These are phyloP conservation scores for Spiromastix sp. DNA, from an alignment of 2,329 filamentous ascomycete genomes.

Conservation along the genomic window DNA sequence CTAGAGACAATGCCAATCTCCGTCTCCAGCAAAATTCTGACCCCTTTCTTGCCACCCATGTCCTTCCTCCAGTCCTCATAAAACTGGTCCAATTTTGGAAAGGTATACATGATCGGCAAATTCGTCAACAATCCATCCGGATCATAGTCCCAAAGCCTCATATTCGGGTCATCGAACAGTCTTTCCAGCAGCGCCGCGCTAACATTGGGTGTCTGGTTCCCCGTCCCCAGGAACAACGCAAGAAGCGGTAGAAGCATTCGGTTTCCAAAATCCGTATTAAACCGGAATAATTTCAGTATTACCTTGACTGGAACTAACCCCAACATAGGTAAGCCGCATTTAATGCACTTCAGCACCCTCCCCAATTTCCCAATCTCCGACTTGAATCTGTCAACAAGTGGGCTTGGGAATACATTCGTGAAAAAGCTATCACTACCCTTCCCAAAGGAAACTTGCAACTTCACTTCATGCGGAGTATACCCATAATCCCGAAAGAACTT, in stretches of 20 bases:
- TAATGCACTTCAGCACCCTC: slow-evolving; percentile 44
- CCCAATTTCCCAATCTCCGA: slow-evolving; percentile 46
- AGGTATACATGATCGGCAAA: slow-evolving; percentile 46
- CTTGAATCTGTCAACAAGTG: slow-evolving; percentile 44
- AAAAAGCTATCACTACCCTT: slow-evolving; percentile 48
- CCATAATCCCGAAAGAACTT: slow-evolving; percentile 50
- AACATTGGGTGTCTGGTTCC: slow-evolving; percentile 64
- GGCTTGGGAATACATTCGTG: slow-evolving; percentile 51
- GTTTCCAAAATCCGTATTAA: slow-evolving; percentile 60
- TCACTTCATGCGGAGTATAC: slow-evolving; percentile 46
- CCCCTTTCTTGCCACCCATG: slow-evolving; percentile 41
- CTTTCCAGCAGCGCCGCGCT: slow-evolving; percentile 56
- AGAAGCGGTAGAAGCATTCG: slow-evolving; percentile 62
- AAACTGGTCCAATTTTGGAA: slow-evolving; percentile 48
- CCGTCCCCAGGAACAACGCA: slow-evolving; percentile 63
- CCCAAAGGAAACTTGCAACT: slow-evolving; percentile 51
- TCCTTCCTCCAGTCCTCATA: slow-evolving; percentile 45
- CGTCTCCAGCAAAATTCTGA: slow-evolving; percentile 45
- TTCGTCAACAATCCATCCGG: slow-evolving; percentile 42
- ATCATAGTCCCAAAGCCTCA: slow-evolving; percentile 52
- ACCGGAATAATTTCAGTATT: slow-evolving; percentile 57
- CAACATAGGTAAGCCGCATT: slow-evolving; percentile 45
- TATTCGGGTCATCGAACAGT: slow-evolving; percentile 48
- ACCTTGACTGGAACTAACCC: slow-evolving; percentile 50
- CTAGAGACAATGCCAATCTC: slow-evolving; percentile 42